Percentiles rank a stretch among this genome's conserved stretches.
Evolutionary conservation across 2,329 filamentous ascomycete genomes (phyloP).

Genomic region (Thermothelomyces thermophilus): DNA sequence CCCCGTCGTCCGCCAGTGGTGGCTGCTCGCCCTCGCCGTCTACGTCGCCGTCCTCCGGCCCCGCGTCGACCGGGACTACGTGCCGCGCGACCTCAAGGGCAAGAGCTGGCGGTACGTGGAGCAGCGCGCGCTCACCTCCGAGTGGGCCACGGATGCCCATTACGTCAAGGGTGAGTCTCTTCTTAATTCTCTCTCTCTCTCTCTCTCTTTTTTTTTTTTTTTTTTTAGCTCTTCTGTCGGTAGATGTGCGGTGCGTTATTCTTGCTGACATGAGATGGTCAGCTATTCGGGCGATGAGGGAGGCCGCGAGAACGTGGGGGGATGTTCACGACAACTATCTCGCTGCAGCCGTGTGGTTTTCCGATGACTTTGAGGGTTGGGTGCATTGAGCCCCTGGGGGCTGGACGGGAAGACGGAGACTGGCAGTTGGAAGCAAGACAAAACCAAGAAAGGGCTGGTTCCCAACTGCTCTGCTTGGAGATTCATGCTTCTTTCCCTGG

Average conservation of each 20-base stretch:
- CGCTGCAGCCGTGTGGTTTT: constrained; percentile 63
- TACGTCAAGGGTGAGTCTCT: constrained; percentile 66
- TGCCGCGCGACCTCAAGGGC: constrained; percentile 55
- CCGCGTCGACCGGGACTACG: constrained; percentile 57
- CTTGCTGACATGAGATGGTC: background rate
- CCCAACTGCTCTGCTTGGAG: no score
- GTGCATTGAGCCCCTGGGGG: constrained; percentile 6
- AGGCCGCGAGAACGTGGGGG: constrained; percentile 68
- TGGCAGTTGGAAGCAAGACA: no score
- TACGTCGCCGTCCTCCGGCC: constrained; percentile 74
- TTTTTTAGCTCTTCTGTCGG: background rate
- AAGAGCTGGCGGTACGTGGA: constrained; percentile 73
- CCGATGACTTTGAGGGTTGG: constrained; percentile 69
- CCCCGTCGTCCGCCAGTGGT: constrained; percentile 76
- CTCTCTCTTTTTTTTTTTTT: background rate
- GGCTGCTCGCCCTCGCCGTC: constrained; percentile 70
- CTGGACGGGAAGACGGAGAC: no score
- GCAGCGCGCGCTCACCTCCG: constrained; percentile 61
- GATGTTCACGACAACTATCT: constrained; percentile 61
- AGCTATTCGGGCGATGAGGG: constrained; percentile 68
- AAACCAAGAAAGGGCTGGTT: no score
- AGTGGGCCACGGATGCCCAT: constrained; percentile 67
- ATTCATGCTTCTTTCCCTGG: no score
- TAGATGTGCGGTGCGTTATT: background rate
- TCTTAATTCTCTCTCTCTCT: background rate